Evolutionary conservation across 768 basidiomycete species (phyloP).

Genomic region (Termitomyces sp.): DNA sequence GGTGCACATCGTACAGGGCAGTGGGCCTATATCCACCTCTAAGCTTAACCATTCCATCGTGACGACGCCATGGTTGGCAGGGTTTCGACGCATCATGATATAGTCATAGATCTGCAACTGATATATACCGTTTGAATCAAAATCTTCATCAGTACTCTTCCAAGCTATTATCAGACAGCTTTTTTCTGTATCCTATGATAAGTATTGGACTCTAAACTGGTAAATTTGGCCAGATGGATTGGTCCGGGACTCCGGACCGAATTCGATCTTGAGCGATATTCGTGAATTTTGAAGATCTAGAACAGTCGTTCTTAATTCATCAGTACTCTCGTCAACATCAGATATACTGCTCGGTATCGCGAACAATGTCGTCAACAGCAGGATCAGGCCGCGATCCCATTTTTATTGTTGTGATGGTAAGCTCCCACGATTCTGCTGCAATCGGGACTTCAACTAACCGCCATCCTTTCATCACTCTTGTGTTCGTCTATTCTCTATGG

Average conservation of each 20-base stretch:
- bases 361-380: slow-evolving; percentile 2
- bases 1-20: not conserved
- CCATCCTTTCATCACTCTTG: not conserved
- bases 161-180: not conserved
- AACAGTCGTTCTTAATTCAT: not conserved
- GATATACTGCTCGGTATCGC: not conserved
- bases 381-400: slow-evolving; percentile 2
- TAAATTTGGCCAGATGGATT: too few relatives aligned
- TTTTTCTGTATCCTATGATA: too few relatives aligned
- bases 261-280: not conserved
- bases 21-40: too few relatives aligned
- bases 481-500: not conserved
- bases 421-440: not conserved
- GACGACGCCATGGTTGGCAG: not conserved
- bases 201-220: too few relatives aligned
- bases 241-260: not conserved
- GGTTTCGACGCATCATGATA: not conserved
- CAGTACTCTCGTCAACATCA: not conserved
- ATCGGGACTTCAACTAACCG: not conserved
- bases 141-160: not conserved
- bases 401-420: slow-evolving; percentile 23
- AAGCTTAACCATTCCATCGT: not conserved
- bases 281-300: not conserved
- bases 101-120: not conserved
- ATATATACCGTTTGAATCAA: too few relatives aligned